Conservation (phyloP, 768 basidiomycete species). For the Exidia glandulosa region DNA sequence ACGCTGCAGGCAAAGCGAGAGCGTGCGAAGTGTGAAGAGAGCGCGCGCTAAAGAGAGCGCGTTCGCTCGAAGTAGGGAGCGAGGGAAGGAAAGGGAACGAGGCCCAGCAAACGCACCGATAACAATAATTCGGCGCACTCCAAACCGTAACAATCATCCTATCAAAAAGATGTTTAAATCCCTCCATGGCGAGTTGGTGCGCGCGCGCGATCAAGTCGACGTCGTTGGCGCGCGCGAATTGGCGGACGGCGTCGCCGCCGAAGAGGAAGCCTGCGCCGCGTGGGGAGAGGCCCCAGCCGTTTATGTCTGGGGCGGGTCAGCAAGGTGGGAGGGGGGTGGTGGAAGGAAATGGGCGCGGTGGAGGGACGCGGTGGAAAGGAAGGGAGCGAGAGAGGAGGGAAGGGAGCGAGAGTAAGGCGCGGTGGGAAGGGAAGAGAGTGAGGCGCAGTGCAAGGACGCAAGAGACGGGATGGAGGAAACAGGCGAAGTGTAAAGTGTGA, state of each 20-base stretch:
- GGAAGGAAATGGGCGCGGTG: background rate
- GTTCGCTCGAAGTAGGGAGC: background rate
- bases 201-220: slow-evolving; percentile 94
- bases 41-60: background rate
- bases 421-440: background rate
- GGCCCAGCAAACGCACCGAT: slow-evolving; percentile 49
- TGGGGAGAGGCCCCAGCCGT: slow-evolving; percentile 95
- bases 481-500: too few relatives aligned
- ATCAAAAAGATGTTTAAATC: slow-evolving; percentile 96
- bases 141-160: slow-evolving; percentile 91
- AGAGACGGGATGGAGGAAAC: background rate
- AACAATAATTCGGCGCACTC: slow-evolving; percentile 98
- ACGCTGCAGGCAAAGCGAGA: background rate
- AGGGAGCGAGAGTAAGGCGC: background rate
- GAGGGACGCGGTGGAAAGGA: background rate
- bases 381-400: background rate
- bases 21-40: slow-evolving; percentile 7
- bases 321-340: background rate
- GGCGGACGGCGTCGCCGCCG: slow-evolving; percentile 82
- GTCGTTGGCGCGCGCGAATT: slow-evolving; percentile 82
- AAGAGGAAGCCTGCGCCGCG: slow-evolving; percentile 94
- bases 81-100: slow-evolving; percentile 3
- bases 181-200: slow-evolving; percentile 97
- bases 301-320: slow-evolving; percentile 59
- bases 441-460: background rate